Evolutionary conservation across 2,329 filamentous ascomycete species (phyloP), one percentile per base, ranked within the genome.

Genomic region (Ramularia endophylla): DNA sequence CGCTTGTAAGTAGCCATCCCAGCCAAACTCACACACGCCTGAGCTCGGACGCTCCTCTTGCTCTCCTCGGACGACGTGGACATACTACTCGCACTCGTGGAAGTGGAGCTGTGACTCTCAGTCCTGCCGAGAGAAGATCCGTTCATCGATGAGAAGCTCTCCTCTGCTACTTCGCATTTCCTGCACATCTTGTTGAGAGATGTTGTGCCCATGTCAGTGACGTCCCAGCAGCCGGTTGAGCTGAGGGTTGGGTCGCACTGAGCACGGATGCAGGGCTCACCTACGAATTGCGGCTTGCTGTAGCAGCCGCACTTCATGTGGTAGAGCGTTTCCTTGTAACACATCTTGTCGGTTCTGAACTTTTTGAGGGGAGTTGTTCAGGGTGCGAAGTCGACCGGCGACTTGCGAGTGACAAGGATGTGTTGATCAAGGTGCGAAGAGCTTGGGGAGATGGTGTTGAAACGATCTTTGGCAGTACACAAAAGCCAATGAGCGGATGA

Each of bases 251-350:
- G 8, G 11, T 25, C 11, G 22, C 6, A 6, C 17, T 15, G 13
- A 8, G 32, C 32, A 17, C 32, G 32, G 15, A 34, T 22, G 11
- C 32, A 34, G 32, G 32, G 32, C 32, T 34, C 32, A 34, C 32
- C 32, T 17, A 34, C 32, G 32, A 34, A 34, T 20, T 13, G 32
- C 32, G 32, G 20, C n/a, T 17, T 34, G 32, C 32, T n/a, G 32
- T 34, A 34, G 32, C 32, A 34, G 32, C 32, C 32, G 32, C 32
- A 34, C n/a, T 20, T 17, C 17, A 17, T 20, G 32, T 18, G 17
- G 32, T 34, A 34, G 17, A 17, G 32, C 15, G 32, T 34, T 20
- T 34, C 32, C 32, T 34, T 34, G 32, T 34, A 34, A 17, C 32
- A 34, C 32, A 34, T 34, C 32, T 34, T 34, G 18, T 17, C 20